Conservation (phyloP, 2,329 filamentous ascomycete species). For the Aureobasidium sp. region DNA sequence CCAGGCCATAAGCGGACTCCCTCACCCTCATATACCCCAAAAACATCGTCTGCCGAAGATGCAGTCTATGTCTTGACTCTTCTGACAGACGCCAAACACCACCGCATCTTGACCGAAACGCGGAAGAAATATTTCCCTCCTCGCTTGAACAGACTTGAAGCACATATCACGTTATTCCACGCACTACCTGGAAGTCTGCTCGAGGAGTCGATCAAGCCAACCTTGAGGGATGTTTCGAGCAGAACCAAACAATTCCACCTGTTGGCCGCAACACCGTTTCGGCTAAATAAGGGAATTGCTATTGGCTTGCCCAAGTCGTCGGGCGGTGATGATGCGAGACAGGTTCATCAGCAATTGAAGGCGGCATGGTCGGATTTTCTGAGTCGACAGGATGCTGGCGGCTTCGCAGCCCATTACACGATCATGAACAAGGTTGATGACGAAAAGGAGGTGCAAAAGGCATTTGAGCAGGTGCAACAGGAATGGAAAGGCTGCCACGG, state of each 20-base stretch:
- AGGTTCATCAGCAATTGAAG: constrained; percentile 32
- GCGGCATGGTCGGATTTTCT: constrained; percentile 33
- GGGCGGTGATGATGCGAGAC: constrained; percentile 26
- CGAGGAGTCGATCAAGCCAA: constrained; percentile 29
- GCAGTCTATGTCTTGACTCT: constrained; percentile 39
- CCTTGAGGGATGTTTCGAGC: constrained; percentile 26
- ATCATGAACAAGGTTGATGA: constrained; percentile 43
- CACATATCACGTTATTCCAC: constrained; percentile 42
- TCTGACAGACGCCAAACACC: constrained; percentile 32
- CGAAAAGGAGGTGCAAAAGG: constrained; percentile 30
- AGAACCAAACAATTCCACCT: constrained; percentile 32
- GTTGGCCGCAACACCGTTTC: constrained; percentile 33
- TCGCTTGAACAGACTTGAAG: constrained; percentile 37
- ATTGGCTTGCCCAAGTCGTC: constrained; percentile 30
- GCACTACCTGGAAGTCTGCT: constrained; percentile 38
- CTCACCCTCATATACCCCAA: constrained; percentile 25
- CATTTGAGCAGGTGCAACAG: constrained; percentile 31
- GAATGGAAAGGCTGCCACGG: constrained; percentile 31
- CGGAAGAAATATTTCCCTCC: constrained; percentile 37
- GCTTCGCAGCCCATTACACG: constrained; percentile 38
- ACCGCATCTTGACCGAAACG: constrained; percentile 34
- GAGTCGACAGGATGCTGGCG: constrained; percentile 38
- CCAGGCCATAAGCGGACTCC: constrained; percentile 15
- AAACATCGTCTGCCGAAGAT: constrained; percentile 28
- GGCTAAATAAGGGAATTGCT: constrained; percentile 36